Base-by-base conservation (phyloP, 148 eudicot species). In the Camellia lanceoleosa region DNA sequence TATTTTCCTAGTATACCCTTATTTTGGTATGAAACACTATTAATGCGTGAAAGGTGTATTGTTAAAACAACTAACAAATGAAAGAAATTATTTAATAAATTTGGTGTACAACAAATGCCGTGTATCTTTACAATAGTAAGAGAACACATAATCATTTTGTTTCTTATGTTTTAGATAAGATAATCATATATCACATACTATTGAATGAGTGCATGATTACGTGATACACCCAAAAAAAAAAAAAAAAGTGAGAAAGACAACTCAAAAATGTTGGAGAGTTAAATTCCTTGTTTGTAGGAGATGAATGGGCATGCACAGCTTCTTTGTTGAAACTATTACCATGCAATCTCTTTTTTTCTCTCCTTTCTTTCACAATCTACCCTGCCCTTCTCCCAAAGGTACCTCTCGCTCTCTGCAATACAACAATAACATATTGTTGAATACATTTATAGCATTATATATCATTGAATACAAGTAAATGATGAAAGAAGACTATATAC, bases 331-430 rank as follows among this genome's bases (percentile, higher is more conserved):
- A 60, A 75, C 41, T 76, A 79, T 86, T 81, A 71, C 74, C 82
- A 85, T 86, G 84, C 83, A 43, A 7, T 68, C 14, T 68, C 60
- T 81, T 59, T 68, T 83, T 82, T 84, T 79, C 82, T 80, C 42
- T 71, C 65, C 72, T 80, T 84, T 76, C 78, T 83, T 82, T 81
- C 62, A 84, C 77, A 90, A 81, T 86, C 77, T 58, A 60, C 83
- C 86, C 87, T 86, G 87, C 90, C 91, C 88, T 87, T 87, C 89
- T 87, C 85, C 88, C 73, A 75, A 65, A 84, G 89, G 89, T 84
- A 71, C 30, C 67, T 49, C 52, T 49, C 52, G 3, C 60, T 67
- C 46, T 8, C n/a, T 52, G 6, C 61, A 72, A 72, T 13, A 52
- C 23, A 19, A 54, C 14, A 51, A 52, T 3, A 72, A 13, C 20